Evolutionary conservation across 148 eudicot genomes (phyloP), one percentile per base, ranked within the genome.

Genomic region (Hydrangea macrophylla): DNA sequence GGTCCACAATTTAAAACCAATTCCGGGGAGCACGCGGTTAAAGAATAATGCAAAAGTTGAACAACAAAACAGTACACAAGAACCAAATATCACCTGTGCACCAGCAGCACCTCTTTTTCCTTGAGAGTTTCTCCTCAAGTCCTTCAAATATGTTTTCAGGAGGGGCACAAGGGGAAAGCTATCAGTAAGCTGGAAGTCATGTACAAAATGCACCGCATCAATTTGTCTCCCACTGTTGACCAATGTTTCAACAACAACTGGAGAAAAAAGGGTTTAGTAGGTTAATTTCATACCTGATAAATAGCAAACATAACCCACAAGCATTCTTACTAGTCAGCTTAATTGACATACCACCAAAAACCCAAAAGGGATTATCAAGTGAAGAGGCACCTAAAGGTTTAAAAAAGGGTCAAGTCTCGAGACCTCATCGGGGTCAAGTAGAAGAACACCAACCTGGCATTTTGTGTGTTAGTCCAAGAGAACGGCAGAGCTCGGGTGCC

Each of bases 401-500:
- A 58, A 55, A 32, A 51, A 23, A 30, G 27, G 15, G 74, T 64
- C 64, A 45, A 64, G 58, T 45, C 73, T 71, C 73, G 62, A 58
- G 53, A 67, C 39, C 75, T 59, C 75, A 79, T 57, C 82, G 59
- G 79, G 83, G 83, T 67, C 70, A 68, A 76, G 68, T 69, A 68
- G 67, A 77, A 81, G 78, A 68, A 80, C 67, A 87, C 92, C 87
- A 85, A 87, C 92, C 92, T 85, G 89, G 87, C 79, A 84, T 77
- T 76, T 81, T 83, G 68, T 75, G 77, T 64, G 92, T 66, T 81
- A 87, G 81, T 54, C 78, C 85, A 80, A 87, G 87, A 64, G 84
- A 85, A 55, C 62, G 89, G 87, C 89, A 85, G 76, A 87, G 92
- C 82, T 80, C 84, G 83, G 84, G 81, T 54, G 80, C 82, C 82